Conservation (phyloP, 257 asterid genomes). For the Cynanchum wilfordii region DNA sequence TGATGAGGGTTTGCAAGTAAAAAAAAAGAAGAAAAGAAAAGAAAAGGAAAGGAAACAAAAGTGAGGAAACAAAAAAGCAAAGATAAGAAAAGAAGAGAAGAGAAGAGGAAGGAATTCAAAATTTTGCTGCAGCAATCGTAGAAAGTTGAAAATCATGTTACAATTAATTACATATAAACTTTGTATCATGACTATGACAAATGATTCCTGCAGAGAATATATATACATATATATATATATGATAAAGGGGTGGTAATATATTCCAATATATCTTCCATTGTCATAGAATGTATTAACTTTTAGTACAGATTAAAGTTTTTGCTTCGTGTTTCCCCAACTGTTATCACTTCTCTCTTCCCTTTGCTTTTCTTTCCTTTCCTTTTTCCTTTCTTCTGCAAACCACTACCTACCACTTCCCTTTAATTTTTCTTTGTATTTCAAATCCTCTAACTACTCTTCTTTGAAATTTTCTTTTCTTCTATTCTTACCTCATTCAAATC, state of each 20-base stretch:
- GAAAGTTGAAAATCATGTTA: constrained; percentile 13
- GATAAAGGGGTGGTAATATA: constrained; percentile 24
- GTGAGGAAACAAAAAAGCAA: neutral
- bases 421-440: constrained; percentile 2
- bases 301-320: constrained; percentile 27
- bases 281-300: constrained; percentile 42
- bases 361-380: constrained; percentile 20
- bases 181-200: constrained; percentile 32
- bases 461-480: neutral
- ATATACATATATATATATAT: too few species aligned
- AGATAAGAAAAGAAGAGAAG: neutral
- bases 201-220: constrained; percentile 41
- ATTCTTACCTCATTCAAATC: neutral
- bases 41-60: neutral
- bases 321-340: constrained; percentile 11
- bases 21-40: too few species aligned
- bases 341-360: neutral
- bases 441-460: constrained; percentile 6
- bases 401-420: neutral
- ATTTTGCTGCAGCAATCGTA: neutral
- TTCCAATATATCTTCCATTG: constrained; percentile 30
- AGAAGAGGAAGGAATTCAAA: constrained; percentile 13
- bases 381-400: constrained; percentile 18
- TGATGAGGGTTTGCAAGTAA: neutral
- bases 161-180: constrained; percentile 16